phyloP scores from a whole-genome alignment of 2,329 filamentous ascomycete genomes.

The Sarocladium kiliense region DNA sequence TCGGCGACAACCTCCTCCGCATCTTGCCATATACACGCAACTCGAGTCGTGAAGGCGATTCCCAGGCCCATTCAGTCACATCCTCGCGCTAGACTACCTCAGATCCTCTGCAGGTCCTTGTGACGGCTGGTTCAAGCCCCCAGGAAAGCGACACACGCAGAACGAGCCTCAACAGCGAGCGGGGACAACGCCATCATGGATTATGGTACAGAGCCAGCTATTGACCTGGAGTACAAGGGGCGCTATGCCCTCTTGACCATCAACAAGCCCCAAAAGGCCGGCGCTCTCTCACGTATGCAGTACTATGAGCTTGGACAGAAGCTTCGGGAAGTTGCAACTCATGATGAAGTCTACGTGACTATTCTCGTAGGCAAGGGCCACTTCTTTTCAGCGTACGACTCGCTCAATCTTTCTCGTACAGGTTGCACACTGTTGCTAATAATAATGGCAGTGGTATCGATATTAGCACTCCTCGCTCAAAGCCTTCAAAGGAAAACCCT shows the following conservation, averaged over 20 bases:
- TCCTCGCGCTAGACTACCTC: no score
- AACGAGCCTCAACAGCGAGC: no score
- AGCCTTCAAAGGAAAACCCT: conserved; percentile 28
- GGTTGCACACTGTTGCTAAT: background rate
- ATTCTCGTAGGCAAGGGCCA: conserved; percentile 78
- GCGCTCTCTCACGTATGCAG: conserved; percentile 64
- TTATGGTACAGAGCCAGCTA: conserved; percentile 15
- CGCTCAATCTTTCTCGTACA: background rate
- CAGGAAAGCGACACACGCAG: no score
- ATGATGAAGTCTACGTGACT: conserved; percentile 78
- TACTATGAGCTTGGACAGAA: conserved; percentile 74
- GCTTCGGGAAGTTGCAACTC: conserved; percentile 69
- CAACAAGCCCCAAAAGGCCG: conserved; percentile 79
- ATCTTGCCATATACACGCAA: no score
- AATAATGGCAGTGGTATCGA: conserved; percentile 63
- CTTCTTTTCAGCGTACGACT: conserved; percentile 77
- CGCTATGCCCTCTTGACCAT: conserved; percentile 74
- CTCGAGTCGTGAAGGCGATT: no score
- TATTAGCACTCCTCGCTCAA: conserved; percentile 50
- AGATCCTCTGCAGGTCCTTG: no score
- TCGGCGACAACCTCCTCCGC: no score
- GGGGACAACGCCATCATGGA: background rate
- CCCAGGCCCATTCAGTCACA: no score
- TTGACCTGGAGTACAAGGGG: conserved; percentile 33
- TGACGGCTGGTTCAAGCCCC: no score